Percentiles rank a stretch among this genome's conserved stretches.
Evolutionary conservation across 306 rosid species (phyloP).

Genomic region (Lathyrus sativus): DNA sequence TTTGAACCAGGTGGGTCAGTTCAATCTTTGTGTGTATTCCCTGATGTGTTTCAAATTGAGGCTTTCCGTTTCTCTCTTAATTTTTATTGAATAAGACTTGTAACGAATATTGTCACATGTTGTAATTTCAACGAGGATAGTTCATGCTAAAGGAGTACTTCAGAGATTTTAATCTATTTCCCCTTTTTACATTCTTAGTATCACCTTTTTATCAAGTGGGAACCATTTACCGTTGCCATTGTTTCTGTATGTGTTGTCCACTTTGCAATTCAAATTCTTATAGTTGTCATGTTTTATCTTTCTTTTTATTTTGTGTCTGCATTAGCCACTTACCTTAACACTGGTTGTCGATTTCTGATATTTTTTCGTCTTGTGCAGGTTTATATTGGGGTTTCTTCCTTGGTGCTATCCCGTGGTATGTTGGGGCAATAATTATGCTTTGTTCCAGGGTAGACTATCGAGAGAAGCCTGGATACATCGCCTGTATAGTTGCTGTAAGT

Average conservation of each 20-base stretch:
- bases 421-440: slow-evolving; percentile 65
- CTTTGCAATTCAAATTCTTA: slow-evolving; percentile 8
- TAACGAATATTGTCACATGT: not conserved
- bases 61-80: not conserved
- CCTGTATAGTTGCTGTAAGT: slow-evolving; percentile 87
- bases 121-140: too few species aligned
- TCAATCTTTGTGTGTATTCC: not conserved
- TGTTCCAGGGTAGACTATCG: slow-evolving; percentile 71
- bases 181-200: too few species aligned
- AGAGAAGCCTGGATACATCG: slow-evolving; percentile 86
- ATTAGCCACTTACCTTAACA: not conserved
- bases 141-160: too few species aligned
- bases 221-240: slow-evolving; percentile 3
- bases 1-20: not conserved
- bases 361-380: slow-evolving; percentile 56
- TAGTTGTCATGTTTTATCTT: slow-evolving; percentile 1
- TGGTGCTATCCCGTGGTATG: slow-evolving; percentile 79
- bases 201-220: slow-evolving; percentile 5
- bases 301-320: not conserved
- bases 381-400: slow-evolving; percentile 86
- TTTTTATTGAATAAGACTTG: not conserved
- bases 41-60: not conserved
- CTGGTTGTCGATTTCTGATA: slow-evolving; percentile 25
- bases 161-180: too few species aligned
- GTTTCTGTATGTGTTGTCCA: slow-evolving; percentile 7